Evolutionary conservation across 495 filamentous ascomycete genomes (phyloP).

Genomic region (Pseudevernia furfuracea): DNA sequence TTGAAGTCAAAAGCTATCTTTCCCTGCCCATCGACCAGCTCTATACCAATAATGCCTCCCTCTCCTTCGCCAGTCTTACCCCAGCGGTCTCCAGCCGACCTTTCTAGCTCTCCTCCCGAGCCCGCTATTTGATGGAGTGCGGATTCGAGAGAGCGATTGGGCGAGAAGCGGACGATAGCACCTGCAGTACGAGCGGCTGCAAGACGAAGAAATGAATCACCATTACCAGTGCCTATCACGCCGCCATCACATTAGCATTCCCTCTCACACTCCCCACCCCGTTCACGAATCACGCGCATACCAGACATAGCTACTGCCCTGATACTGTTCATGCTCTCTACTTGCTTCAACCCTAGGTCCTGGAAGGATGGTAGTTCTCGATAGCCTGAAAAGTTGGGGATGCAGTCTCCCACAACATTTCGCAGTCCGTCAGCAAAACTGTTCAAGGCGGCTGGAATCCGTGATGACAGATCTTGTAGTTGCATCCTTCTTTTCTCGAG

Average conservation of each 20-base stretch:
- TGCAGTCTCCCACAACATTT: conserved; percentile 13
- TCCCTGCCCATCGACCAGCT: conserved; percentile 46
- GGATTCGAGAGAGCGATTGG: conserved; percentile 28
- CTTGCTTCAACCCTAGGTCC: conserved; percentile 13
- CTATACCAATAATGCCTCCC: conserved; percentile 84
- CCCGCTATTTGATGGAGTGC: conserved; percentile 61
- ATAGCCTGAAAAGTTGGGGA: conserved; percentile 9
- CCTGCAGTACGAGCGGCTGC: conserved; percentile 65
- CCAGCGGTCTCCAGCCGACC: conserved; percentile 71
- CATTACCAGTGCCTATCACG: conserved; percentile 72
- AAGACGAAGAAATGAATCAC: conserved; percentile 75
- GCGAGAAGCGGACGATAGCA: conserved; percentile 62
- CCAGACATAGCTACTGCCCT: conserved; percentile 63
- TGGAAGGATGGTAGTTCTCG: conserved; percentile 2
- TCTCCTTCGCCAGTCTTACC: conserved; percentile 67
- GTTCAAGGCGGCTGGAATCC: background rate
- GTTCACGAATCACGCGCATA: no score
- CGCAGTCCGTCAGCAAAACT: conserved; percentile 31
- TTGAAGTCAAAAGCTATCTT: conserved; percentile 71
- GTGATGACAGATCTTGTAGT: background rate
- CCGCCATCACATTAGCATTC: no score
- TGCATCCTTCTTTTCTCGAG: background rate
- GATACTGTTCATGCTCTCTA: conserved; percentile 13
- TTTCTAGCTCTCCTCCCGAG: conserved; percentile 64
- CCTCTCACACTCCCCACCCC: no score